Percentiles rank a stretch among this genome's conserved stretches.
Evolutionary conservation across 176 grass and related monocot species (phyloP).

Genomic region (Pharus latifolius): DNA sequence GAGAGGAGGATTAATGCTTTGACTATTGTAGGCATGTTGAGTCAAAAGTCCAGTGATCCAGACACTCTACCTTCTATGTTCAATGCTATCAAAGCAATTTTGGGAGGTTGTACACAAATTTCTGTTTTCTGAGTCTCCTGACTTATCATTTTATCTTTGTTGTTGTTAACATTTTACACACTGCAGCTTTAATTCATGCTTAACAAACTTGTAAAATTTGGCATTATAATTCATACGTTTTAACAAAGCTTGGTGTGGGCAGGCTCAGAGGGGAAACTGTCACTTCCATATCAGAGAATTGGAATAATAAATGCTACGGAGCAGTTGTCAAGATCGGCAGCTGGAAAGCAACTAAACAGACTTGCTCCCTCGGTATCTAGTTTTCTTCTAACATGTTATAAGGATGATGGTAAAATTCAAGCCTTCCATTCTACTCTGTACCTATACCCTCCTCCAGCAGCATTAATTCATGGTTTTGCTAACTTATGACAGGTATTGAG

Average conservation of each 20-base stretch:
- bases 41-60: constrained; percentile 87
- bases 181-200: neutral
- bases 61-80: constrained; percentile 78
- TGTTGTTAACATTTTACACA: neutral
- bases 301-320: constrained; percentile 76
- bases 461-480: constrained; percentile 9
- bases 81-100: constrained; percentile 70
- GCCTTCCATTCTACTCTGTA: constrained; percentile 22
- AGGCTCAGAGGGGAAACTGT: constrained; percentile 97
- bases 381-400: constrained; percentile 80
- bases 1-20: constrained; percentile 67
- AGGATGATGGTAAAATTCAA: constrained; percentile 65
- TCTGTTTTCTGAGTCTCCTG: constrained; percentile 15
- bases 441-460: neutral
- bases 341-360: constrained; percentile 63
- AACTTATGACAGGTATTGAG: constrained; percentile 68
- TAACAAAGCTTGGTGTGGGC: constrained; percentile 32
- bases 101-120: constrained; percentile 51
- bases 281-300: constrained; percentile 76
- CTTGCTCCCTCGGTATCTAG: constrained; percentile 58
- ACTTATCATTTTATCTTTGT: constrained; percentile 12
- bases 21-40: constrained; percentile 62
- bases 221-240: constrained; percentile 1
- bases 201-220: neutral
- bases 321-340: constrained; percentile 57